Conservation (phyloP, 2,329 filamentous ascomycete genomes). For the Claviceps pusilla region DNA sequence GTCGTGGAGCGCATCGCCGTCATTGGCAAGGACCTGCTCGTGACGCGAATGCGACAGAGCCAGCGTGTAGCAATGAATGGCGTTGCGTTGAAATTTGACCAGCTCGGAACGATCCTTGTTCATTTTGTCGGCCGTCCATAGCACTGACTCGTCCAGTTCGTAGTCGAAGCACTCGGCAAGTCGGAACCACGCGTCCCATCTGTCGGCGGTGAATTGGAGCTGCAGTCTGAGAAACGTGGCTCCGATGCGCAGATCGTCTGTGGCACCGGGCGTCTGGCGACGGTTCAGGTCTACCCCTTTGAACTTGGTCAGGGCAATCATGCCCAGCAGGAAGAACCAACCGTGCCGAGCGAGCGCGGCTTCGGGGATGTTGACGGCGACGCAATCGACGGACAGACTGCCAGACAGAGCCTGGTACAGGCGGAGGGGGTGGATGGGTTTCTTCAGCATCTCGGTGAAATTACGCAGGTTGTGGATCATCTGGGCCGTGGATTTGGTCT, state of each 20-base stretch:
- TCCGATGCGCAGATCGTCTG: slow-evolving; percentile 70
- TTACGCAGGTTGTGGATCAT: slow-evolving; percentile 80
- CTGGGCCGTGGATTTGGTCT: slow-evolving; percentile 61
- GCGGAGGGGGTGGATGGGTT: slow-evolving; percentile 65
- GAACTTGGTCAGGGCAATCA: slow-evolving; percentile 79
- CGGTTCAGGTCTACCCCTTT: slow-evolving; percentile 54
- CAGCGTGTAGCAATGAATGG: slow-evolving; percentile 65
- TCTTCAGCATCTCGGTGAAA: slow-evolving; percentile 66
- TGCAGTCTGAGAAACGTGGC: slow-evolving; percentile 68
- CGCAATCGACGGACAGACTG: slow-evolving; percentile 56
- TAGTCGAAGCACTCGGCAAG: slow-evolving; percentile 78
- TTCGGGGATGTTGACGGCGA: slow-evolving; percentile 53
- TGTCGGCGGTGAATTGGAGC: slow-evolving; percentile 63
- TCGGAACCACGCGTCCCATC: slow-evolving; percentile 85
- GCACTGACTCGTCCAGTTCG: slow-evolving; percentile 71
- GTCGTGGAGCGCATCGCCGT: slow-evolving; percentile 40
- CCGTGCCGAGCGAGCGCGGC: slow-evolving; percentile 62
- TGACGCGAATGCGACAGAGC: slow-evolving; percentile 40
- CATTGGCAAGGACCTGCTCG: slow-evolving; percentile 27
- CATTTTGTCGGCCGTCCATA: slow-evolving; percentile 83
- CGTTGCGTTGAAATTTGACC: slow-evolving; percentile 58
- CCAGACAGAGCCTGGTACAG: slow-evolving; percentile 72
- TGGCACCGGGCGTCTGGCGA: slow-evolving; percentile 61
- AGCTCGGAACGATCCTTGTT: slow-evolving; percentile 68
- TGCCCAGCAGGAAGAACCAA: slow-evolving; percentile 85